A percentile compares a stretch with the other conserved stretches of the same genome.
phyloP scores from a whole-genome alignment of 352 stramenopile species.

The Aphanomyces astaci region DNA sequence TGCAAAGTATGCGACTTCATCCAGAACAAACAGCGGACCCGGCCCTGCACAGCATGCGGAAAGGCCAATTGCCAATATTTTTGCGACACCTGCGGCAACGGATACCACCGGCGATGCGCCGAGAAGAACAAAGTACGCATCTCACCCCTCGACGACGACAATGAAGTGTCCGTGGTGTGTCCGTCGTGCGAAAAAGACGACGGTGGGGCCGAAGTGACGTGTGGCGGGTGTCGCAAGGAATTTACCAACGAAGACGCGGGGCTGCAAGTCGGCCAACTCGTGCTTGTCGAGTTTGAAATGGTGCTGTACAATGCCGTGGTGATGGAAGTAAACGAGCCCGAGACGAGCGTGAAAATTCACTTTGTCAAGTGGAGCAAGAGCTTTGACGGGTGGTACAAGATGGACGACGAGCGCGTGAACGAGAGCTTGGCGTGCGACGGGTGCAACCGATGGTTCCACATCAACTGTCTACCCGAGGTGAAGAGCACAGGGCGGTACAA shows the following conservation, averaged over 20 bases:
- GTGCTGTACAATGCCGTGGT: constrained; percentile 83
- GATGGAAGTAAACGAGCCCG: constrained; percentile 59
- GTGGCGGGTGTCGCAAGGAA: constrained; percentile 43
- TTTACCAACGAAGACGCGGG: constrained; percentile 28
- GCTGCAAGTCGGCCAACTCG: constrained; percentile 76
- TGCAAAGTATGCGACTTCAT: constrained; percentile 83
- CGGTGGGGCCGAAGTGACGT: constrained; percentile 55
- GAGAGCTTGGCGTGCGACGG: constrained; percentile 83
- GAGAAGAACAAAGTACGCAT: constrained; percentile 62
- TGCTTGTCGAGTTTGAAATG: constrained; percentile 79
- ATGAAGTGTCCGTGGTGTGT: constrained; percentile 31
- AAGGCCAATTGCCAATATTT: constrained; percentile 62
- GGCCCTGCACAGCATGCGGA: constrained; percentile 57
- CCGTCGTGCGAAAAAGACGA: constrained; percentile 30
- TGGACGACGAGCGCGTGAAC: constrained; percentile 85
- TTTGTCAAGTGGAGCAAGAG: constrained; percentile 82
- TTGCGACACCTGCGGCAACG: constrained; percentile 78
- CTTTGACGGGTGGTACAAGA: constrained; percentile 84
- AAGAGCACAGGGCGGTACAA: constrained; percentile 79
- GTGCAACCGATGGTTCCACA: constrained; percentile 85
- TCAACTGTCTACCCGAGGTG: constrained; percentile 72
- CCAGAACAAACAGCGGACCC: constrained; percentile 50
- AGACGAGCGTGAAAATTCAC: constrained; percentile 80
- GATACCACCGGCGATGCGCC: constrained; percentile 70
- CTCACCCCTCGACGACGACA: constrained; percentile 43